These are phyloP conservation scores for Alternaria solani DNA, from an alignment of 2,329 filamentous ascomycete genomes.

Conservation along the genomic window DNA sequence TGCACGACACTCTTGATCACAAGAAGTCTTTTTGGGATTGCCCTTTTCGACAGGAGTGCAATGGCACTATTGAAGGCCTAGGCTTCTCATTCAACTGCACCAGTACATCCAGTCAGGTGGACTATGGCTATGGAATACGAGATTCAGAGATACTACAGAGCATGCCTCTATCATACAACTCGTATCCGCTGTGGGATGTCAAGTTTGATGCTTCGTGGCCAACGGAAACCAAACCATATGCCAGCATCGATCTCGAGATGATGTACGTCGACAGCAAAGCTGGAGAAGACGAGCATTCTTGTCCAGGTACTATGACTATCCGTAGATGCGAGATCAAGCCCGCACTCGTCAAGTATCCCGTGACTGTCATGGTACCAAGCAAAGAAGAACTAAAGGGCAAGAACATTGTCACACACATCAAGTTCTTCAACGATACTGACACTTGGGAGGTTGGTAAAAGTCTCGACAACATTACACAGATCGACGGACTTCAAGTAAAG, in stretches of 20 bases:
- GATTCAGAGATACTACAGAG: constrained; percentile 13
- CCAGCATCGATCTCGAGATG: constrained; percentile 30
- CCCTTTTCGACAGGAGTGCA: constrained; percentile 31
- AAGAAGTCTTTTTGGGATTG: constrained; percentile 32
- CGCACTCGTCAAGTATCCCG: constrained; percentile 29
- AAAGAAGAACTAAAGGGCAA: constrained; percentile 27
- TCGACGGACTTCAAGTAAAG: constrained; percentile 25
- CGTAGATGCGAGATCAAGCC: constrained; percentile 30
- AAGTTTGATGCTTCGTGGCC: constrained; percentile 24
- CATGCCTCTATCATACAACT: constrained; percentile 10
- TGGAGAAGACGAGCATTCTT: constrained; percentile 16
- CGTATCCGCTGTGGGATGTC: constrained; percentile 25
- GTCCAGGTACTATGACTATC: constrained; percentile 24
- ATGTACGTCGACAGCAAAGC: constrained; percentile 27
- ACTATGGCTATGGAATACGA: constrained; percentile 31
- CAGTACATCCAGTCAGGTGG: constrained; percentile 19
- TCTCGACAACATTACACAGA: constrained; percentile 17
- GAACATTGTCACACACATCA: constrained; percentile 35
- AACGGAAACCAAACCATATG: constrained; percentile 19
- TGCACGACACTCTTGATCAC: constrained; percentile 24
- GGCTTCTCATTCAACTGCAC: constrained; percentile 31
- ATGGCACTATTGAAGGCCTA: constrained; percentile 21
- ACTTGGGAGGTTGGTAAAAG: constrained; percentile 11
- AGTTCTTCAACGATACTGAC: constrained; percentile 28
- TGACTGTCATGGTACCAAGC: constrained; percentile 35